Evolutionary conservation across 1,139 yeast species (phyloP), one percentile per base, ranked within the genome.

Genomic region (Kodamaea sp.): DNA sequence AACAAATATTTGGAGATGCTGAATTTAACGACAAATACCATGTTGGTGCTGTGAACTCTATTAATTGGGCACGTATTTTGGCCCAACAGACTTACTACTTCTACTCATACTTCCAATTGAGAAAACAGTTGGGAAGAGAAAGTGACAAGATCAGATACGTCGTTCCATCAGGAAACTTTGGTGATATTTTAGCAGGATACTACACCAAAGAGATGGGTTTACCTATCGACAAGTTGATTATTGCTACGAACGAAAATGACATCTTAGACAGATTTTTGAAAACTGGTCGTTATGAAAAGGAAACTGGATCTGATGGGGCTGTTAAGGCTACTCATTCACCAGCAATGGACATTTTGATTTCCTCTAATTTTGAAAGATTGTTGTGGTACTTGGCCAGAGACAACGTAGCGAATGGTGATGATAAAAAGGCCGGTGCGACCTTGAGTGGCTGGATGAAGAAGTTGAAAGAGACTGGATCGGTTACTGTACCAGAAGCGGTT

Each of bases 81-180:
- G 97, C 98, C 26, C 98, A 92, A 67, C 92, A 89, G 64, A 90
- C 98, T 10, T 92, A 92, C 66, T 92, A 92, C 70, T 90, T 88
- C 73, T 81, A 85, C 63, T 80, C 97, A 4, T 94, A 81, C 70
- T 90, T 92, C 76, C 81, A 81, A 56, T 73, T 89, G 41, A 55
- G 62, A 43, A 78, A 77, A 49, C 36, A 32, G 15, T 35, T 38
- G 13, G 35, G 35, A 5, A 54, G 63, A 35, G 66, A 67, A 32
- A 47, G 56, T 23, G 38, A 63, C 32, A 77, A 77, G 49, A 78
- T 87, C 38, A 83, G 88, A 52, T 92, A 78, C 57, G 95, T 92
- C 31, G 98, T 92, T 30, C 98, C 98, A 51, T 84, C 95, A 38
- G 98, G 98, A 55, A 92, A 92, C 73, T 92, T 92, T 62, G 98